Conservation (phyloP, 2,329 filamentous ascomycete species). For the Sordariomycetes sp. region DNA sequence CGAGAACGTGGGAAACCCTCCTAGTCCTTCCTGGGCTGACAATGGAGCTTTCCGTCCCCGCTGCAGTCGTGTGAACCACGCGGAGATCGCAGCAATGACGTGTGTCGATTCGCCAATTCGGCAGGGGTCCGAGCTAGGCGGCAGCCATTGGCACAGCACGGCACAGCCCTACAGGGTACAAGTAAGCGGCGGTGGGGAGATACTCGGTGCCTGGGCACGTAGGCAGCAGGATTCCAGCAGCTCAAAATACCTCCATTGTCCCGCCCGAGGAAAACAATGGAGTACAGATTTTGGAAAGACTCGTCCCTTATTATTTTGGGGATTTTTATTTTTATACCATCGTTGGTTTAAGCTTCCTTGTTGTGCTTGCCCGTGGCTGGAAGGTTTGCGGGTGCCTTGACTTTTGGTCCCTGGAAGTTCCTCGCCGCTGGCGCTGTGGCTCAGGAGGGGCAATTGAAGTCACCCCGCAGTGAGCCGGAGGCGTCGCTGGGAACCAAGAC, state of each 20-base stretch:
- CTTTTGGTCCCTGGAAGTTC: no score
- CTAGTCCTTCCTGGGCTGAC: no score
- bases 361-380: no score
- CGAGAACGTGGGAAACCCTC: no score
- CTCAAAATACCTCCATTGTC: not conserved
- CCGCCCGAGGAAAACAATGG: not conserved
- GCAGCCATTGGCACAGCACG: not conserved
- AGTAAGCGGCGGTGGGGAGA: not conserved
- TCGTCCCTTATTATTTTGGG: not conserved
- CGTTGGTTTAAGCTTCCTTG: not conserved
- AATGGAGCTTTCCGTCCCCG: no score
- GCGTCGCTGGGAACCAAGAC: no score
- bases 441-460: no score
- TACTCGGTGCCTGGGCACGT: not conserved
- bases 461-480: no score
- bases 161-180: not conserved
- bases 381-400: no score
- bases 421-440: no score
- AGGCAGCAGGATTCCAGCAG: not conserved
- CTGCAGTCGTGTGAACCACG: not conserved
- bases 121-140: not conserved
- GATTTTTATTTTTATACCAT: no score
- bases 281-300: not conserved
- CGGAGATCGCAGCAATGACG: not conserved
- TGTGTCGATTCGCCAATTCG: not conserved